Conservation (phyloP, 2,329 filamentous ascomycete species). For the Curvularia sp. region DNA sequence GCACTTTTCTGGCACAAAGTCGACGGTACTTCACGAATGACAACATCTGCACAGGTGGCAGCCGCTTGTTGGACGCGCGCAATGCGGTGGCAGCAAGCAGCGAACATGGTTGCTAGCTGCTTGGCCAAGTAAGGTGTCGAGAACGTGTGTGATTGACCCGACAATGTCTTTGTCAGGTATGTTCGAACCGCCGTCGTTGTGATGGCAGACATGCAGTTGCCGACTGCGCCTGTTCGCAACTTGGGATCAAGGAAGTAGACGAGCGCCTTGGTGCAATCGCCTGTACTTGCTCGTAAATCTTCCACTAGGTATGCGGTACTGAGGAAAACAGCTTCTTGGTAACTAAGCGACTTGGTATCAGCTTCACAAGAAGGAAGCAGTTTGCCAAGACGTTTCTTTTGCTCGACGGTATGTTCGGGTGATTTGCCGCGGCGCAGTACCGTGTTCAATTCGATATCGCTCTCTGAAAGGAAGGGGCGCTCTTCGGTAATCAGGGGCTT, state of each 20-base stretch:
- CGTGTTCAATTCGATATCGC: slow-evolving; percentile 95
- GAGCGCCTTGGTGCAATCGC: slow-evolving; percentile 87
- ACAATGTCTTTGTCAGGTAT: slow-evolving; percentile 78
- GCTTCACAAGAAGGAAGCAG: slow-evolving; percentile 77
- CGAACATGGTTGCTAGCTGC: slow-evolving; percentile 85
- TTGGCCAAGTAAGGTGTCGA: slow-evolving; percentile 90
- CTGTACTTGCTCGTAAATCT: slow-evolving; percentile 81
- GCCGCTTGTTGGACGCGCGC: slow-evolving; percentile 89
- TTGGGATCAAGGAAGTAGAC: slow-evolving; percentile 96
- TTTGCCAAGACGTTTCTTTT: slow-evolving; percentile 78
- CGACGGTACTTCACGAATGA: slow-evolving; percentile 84
- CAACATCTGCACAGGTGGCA: slow-evolving; percentile 80
- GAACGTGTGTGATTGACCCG: slow-evolving; percentile 75
- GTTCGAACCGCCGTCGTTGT: slow-evolving; percentile 74
- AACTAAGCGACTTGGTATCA: slow-evolving; percentile 82
- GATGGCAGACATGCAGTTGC: slow-evolving; percentile 68
- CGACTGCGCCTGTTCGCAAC: slow-evolving; percentile 67
- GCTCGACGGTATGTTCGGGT: slow-evolving; percentile 75
- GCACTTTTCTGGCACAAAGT: slow-evolving; percentile 88
- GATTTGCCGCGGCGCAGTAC: slow-evolving; percentile 87
- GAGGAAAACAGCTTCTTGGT: slow-evolving; percentile 89
- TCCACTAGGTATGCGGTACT: slow-evolving; percentile 91
- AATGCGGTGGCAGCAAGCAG: slow-evolving; percentile 91
- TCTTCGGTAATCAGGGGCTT: slow-evolving; percentile 87
- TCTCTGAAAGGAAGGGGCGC: slow-evolving; percentile 87